A percentile compares a stretch with the other conserved stretches of the same genome.
phyloP scores from a whole-genome alignment of 345 rosid genomes.

The Sonneratia caseolaris region DNA sequence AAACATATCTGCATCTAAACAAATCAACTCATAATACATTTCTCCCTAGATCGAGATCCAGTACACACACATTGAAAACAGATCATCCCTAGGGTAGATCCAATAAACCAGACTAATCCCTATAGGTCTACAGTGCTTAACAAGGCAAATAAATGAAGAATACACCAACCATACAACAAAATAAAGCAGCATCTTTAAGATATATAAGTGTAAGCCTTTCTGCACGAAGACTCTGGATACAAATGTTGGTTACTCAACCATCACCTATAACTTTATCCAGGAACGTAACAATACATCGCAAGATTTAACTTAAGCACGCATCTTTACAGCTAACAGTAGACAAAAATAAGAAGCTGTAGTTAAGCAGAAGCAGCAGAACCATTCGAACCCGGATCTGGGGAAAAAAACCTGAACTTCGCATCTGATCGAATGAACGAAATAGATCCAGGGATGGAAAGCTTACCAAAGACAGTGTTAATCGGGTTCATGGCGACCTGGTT shows the following conservation, averaged over 20 bases:
- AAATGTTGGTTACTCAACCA: too few species aligned
- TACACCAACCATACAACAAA: too few species aligned
- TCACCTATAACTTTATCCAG: too few species aligned
- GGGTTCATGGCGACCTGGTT: constrained; percentile 63
- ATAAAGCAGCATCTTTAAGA: too few species aligned
- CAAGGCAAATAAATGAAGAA: too few species aligned
- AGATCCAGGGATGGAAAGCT: neutral
- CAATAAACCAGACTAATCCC: neutral
- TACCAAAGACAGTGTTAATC: constrained; percentile 34
- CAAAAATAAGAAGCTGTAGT: neutral
- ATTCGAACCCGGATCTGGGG: neutral
- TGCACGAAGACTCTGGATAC: too few species aligned
- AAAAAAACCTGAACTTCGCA: neutral
- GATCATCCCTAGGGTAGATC: neutral
- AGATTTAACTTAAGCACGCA: neutral
- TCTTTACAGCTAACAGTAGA: neutral
- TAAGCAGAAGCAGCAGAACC: too few species aligned
- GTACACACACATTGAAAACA: neutral
- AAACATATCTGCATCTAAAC: neutral
- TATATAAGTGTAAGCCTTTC: too few species aligned
- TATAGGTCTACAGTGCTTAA: too few species aligned
- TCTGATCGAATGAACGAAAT: neutral
- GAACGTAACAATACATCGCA: neutral
- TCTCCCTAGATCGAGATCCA: neutral
- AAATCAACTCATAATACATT: neutral